Base-by-base conservation (phyloP, 345 rosid species). In the Dipteronia sinensis region DNA sequence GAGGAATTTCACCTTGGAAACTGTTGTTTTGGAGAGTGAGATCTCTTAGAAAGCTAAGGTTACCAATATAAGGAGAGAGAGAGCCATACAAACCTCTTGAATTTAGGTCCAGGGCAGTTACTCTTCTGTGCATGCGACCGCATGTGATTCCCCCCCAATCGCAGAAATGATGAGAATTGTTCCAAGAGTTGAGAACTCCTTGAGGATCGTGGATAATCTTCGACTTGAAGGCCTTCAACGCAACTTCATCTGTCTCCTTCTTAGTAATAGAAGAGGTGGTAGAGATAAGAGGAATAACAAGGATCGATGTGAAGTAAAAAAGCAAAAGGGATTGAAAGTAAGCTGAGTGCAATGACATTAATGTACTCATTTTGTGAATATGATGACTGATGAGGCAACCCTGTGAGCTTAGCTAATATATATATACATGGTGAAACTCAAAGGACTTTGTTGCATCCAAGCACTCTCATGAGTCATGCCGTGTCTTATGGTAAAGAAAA, bases 31-130 rank as follows among this genome's bases (percentile, higher is more conserved):
- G 66, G 55, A 85, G 85, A 64, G 72, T 19, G 10, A 79, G 70
- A 46, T 2, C 25, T 69, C 78, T 82, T 61, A 85, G 80, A 69
- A 80, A 85, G 3, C 85, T 79, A 65, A 85, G 76, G 69, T 85
- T 85, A 61, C 87, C 87, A 11, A 85, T 74, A 25, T 80, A 72
- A 0, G 85, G 85, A 20, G 83, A 79, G 27, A 85, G 15, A 8
- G 19, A 58, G 8, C 87, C 85, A 3, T 29, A 9, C 20, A 85
- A 2, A 3, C 40, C 65, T 44, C 56, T 69, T 10, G 80, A 80
- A 10, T 34, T 73, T 47, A 85, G 78, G 71, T 85, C 78, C 59
- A 82, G 51, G 51, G 73, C 44, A 11, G 23, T 69, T 51, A 82
- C 87, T 75, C 87, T 80, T 22, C 42, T 55, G 42, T 42, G 70